Evolutionary conservation across 345 rosid species (phyloP).

Genomic region (Eucalyptus erythrocorys): DNA sequence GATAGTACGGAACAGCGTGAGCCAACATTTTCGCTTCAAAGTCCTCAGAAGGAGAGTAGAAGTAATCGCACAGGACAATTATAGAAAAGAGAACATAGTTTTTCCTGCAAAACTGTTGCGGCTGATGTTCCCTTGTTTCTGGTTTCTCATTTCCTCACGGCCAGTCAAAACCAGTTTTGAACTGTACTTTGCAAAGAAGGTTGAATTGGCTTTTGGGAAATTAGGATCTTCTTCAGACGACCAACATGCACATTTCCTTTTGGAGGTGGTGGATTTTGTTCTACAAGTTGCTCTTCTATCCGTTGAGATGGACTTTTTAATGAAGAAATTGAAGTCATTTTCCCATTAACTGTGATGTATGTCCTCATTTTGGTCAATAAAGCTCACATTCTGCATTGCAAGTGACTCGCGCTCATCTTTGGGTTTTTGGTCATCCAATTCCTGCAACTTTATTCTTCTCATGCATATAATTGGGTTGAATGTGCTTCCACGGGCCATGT

Average conservation of each 20-base stretch:
- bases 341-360: background rate
- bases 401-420: background rate
- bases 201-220: background rate
- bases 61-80: background rate
- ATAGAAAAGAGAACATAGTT: background rate
- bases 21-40: slow-evolving; percentile 60
- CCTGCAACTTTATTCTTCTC: background rate
- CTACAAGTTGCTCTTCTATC: background rate
- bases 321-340: background rate
- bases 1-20: background rate
- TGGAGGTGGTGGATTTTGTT: background rate
- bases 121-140: background rate
- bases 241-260: background rate
- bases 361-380: background rate
- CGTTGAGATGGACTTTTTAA: background rate
- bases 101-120: background rate
- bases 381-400: background rate
- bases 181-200: background rate
- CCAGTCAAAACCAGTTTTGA: background rate
- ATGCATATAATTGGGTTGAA: background rate
- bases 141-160: background rate
- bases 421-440: background rate
- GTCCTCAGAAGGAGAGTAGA: slow-evolving; percentile 16
- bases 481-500: background rate
- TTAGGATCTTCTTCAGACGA: background rate